Base-by-base conservation (phyloP, 306 rosid genomes). In the Rosa chinensis region DNA sequence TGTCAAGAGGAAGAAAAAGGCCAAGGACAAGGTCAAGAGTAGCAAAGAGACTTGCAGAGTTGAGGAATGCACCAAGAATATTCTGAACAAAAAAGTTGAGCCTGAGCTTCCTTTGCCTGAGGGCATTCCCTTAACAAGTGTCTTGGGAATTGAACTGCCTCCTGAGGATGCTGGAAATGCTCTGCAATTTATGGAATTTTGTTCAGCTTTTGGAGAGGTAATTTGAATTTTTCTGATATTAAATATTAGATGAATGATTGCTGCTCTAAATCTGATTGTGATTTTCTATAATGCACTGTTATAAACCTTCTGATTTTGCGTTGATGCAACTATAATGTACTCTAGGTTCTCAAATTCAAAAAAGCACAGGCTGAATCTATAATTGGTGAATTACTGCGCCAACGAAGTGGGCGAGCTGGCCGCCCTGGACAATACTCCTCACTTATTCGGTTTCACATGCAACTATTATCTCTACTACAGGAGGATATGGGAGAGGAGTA, bases 151-250 rank as follows among this genome's bases (percentile, higher is more conserved):
- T 76, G 94, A 89, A 48, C 74, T 95, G 6, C 28, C 84, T 55
- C 83, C 83, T 12, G 90, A 87, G 77, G 90, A 87, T 79, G 83
- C 88, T 85, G 99, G 95, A 10, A 79, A 81, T 43, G 98, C 88
- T n/a, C 59, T 95, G 79, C 99, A 95, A 69, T 86, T 95, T 76
- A 61, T 95, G 53, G 97, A 92, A 75, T 95, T 95, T 71, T 92
- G 90, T 78, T 80, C 84, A 55, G 82, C 84, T 17, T 95, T 95
- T 74, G 92, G 93, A 52, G 89, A 91, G 96, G 97, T 91, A 91
- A 75, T 50, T 2, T n/a, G 45, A 39, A 20, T 13, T 53, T 73
- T 80, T 66, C 40, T 66, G 39, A 13, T 48, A 21, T 53, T 48
- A 67, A 52, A 17, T 39, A 35, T 52, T 6, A 28, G 42, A 40